A percentile compares a stretch with the other conserved stretches of the same genome.
Evolutionary conservation across 352 stramenopile genomes (phyloP).

Genomic region (Globisporangium splendens): DNA sequence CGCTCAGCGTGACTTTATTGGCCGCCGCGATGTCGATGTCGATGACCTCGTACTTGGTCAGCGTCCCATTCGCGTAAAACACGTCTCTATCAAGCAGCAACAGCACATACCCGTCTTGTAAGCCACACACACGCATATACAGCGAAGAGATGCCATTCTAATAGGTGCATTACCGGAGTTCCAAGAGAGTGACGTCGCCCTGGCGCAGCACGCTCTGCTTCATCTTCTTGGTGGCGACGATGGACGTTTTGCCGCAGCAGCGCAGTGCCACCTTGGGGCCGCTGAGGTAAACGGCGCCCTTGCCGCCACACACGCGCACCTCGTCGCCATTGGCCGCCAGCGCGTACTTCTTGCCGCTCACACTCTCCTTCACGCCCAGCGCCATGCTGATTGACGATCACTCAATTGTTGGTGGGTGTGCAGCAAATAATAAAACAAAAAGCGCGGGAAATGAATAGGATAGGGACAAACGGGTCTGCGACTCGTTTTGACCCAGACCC

Average conservation of each 20-base stretch:
- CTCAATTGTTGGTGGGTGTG: neutral
- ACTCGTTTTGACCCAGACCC: too few species aligned
- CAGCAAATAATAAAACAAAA: neutral
- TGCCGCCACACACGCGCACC: slow-evolving; percentile 59
- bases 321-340: slow-evolving; percentile 48
- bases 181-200: slow-evolving; percentile 68
- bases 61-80: slow-evolving; percentile 81
- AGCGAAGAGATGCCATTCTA: neutral
- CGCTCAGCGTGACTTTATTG: slow-evolving; percentile 25
- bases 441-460: neutral
- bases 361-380: slow-evolving; percentile 69
- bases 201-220: slow-evolving; percentile 75
- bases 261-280: slow-evolving; percentile 65
- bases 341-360: slow-evolving; percentile 53
- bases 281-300: slow-evolving; percentile 66
- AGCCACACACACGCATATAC: neutral
- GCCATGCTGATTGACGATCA: slow-evolving; percentile 6
- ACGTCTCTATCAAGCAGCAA: slow-evolving; percentile 58
- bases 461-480: too few species aligned
- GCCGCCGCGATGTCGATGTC: slow-evolving; percentile 30
- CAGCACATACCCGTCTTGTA: too few species aligned
- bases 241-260: slow-evolving; percentile 71
- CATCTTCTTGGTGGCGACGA: slow-evolving; percentile 65
- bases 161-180: slow-evolving; percentile 23
- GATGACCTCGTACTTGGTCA: slow-evolving; percentile 84